Conservation (phyloP, 768 basidiomycete genomes). For the Hericium erinaceus region DNA sequence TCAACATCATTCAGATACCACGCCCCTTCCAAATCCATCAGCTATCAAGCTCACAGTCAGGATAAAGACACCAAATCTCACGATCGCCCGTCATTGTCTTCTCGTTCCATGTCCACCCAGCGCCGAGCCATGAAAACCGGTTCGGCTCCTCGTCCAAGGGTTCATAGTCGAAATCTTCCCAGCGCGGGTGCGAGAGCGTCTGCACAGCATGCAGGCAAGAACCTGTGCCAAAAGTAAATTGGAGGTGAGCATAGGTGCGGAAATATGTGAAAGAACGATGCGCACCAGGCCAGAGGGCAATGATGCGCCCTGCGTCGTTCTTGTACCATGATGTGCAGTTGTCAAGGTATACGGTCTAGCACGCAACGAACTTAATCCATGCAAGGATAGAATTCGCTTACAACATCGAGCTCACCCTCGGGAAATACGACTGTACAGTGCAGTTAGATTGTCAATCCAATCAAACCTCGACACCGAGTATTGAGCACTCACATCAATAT, state of each 20-base stretch:
- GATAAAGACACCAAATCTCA: slow-evolving; percentile 1
- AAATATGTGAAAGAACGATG: neutral
- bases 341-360: slow-evolving; percentile 16
- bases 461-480: neutral
- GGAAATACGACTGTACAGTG: slow-evolving; percentile 6
- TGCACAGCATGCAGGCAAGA: slow-evolving; percentile 8
- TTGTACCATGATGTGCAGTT: slow-evolving; percentile 21
- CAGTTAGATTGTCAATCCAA: no score
- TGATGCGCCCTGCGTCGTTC: slow-evolving; percentile 19
- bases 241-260: neutral
- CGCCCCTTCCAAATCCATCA: slow-evolving; percentile 5
- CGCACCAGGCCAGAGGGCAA: slow-evolving; percentile 20
- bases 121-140: slow-evolving; percentile 20
- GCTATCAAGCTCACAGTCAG: neutral
- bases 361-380: neutral
- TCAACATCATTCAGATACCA: slow-evolving; percentile 17
- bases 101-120: slow-evolving; percentile 19
- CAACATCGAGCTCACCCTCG: neutral
- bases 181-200: slow-evolving; percentile 16
- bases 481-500: slow-evolving; percentile 10
- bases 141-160: slow-evolving; percentile 9
- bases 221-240: neutral
- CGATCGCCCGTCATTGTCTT: slow-evolving; percentile 10
- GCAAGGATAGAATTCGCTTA: neutral
- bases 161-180: slow-evolving; percentile 20